Evolutionary conservation across 2,329 filamentous ascomycete species (phyloP), one percentile per base, ranked within the genome.

Genomic region (Parastagonospora nodorum): DNA sequence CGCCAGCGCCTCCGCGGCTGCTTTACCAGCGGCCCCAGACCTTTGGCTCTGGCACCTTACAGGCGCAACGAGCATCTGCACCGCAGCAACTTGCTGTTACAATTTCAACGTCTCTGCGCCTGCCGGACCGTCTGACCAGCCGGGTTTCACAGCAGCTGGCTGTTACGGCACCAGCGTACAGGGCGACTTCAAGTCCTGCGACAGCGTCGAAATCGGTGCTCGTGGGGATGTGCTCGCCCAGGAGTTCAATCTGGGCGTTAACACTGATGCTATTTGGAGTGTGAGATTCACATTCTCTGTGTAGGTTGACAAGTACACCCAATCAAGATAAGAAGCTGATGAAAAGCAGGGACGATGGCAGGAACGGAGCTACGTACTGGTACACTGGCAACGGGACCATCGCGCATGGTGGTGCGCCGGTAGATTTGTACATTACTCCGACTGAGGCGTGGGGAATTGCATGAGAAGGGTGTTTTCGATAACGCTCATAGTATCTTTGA

Each of bases 71-170:
- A 63, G 56, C 40, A 53, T 49, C 35, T 65, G 61, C 48, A 59
- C 46, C 27, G 58, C 60, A 28, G 55, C 61, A 14, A 58, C 55
- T 2, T 66, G 63, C 43, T 48, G 53, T 40, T 65, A 64, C 46
- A 50, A 39, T 35, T 60, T 64, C 35, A 57, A 53, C 35, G 50
- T 65, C 4, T 50, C 58, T 12, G 55, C 50, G 0, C 42, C 55
- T 2, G 11, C 29, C 2, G 61, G 63, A 5, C 58, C 55, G 4
- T 36, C 35, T 10, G 46, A 40, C 8, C 48, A 63, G 30, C 56
- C 61, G 8, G 24, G 56, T 9, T 64, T 64, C 30, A 33, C 53
- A 14, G 60, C 60, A 0, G 49, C 32, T 1, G 51, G 50, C n/a
- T 63, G 61, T 39, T 42, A 19, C 4, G 52, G 56, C 12, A 60